phyloP scores from a whole-genome alignment of 1,284 basidiomycete species.

The Apiotrichum laibachii region DNA sequence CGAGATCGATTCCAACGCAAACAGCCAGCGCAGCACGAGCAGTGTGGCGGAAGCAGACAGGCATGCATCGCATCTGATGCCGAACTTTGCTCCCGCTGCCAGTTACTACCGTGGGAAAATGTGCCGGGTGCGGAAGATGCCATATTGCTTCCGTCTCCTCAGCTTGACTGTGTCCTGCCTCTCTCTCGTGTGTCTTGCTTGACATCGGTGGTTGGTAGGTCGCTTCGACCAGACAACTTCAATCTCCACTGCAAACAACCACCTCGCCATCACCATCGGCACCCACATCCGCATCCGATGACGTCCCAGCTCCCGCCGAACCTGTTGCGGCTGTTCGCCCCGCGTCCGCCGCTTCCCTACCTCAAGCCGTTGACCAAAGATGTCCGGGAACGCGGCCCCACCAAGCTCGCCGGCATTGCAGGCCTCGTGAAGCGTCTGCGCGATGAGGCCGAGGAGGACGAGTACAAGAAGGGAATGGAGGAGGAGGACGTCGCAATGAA shows the following conservation, averaged over 20 bases:
- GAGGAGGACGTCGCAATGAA: slow-evolving; percentile 11
- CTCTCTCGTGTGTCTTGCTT: too few species aligned
- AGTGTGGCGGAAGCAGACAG: too few species aligned
- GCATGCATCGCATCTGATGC: too few species aligned
- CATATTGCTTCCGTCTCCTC: too few species aligned
- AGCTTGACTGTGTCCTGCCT: too few species aligned
- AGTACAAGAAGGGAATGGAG: slow-evolving; percentile 46
- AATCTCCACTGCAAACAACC: neutral
- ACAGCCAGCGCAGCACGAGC: too few species aligned
- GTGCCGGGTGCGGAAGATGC: too few species aligned
- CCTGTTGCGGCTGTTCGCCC: slow-evolving; percentile 89
- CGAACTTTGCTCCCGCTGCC: too few species aligned
- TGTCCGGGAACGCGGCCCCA: slow-evolving; percentile 66
- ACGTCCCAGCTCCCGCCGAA: slow-evolving; percentile 89
- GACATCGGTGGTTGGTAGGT: too few species aligned
- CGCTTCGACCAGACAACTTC: neutral
- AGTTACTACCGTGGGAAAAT: too few species aligned
- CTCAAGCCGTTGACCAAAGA: slow-evolving; percentile 77
- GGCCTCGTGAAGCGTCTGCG: slow-evolving; percentile 67
- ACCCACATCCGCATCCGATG: slow-evolving; percentile 33
- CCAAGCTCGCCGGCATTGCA: slow-evolving; percentile 72
- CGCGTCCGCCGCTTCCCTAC: slow-evolving; percentile 81
- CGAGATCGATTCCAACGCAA: too few species aligned
- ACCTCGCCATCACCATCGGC: neutral
- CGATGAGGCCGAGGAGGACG: slow-evolving; percentile 66